These are phyloP conservation scores for Phylloporus arenicola DNA, from an alignment of 768 basidiomycete genomes.

Conservation along the genomic window DNA sequence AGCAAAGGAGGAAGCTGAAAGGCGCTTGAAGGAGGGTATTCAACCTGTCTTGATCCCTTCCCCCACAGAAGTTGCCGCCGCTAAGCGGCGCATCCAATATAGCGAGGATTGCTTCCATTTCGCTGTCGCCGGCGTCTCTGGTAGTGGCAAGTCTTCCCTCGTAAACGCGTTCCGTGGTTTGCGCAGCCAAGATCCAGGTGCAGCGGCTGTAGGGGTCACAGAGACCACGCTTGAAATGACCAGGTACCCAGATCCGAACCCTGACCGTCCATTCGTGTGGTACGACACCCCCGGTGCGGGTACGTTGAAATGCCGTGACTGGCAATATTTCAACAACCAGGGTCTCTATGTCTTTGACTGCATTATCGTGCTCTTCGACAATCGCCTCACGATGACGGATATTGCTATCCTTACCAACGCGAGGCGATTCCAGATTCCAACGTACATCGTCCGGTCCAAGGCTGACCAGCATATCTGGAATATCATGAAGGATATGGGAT, in stretches of 20 bases:
- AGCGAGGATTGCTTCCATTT: conserved; percentile 27
- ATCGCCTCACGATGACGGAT: conserved; percentile 32
- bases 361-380: conserved; percentile 31
- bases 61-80: conserved; percentile 11
- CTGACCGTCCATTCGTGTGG: conserved; percentile 25
- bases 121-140: conserved; percentile 31
- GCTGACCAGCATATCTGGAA: conserved; percentile 30
- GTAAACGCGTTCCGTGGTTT: conserved; percentile 34
- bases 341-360: conserved; percentile 35
- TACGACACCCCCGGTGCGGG: conserved; percentile 35
- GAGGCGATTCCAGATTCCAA: conserved; percentile 28
- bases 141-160: conserved; percentile 34
- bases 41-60: conserved; percentile 24
- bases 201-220: conserved; percentile 26
- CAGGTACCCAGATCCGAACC: conserved; percentile 24
- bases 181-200: conserved; percentile 10
- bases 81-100: conserved; percentile 19
- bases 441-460: conserved; percentile 34
- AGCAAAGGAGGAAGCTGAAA: conserved; percentile 16
- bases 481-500: conserved; percentile 18
- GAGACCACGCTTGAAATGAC: conserved; percentile 27
- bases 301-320: conserved; percentile 28
- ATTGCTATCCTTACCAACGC: conserved; percentile 30
- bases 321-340: conserved; percentile 34
- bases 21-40: conserved; percentile 19